A percentile compares a stretch with the other conserved stretches of the same genome.
Conservation (phyloP, 176 grass and related monocot genomes). For the Oryza nivara region DNA sequence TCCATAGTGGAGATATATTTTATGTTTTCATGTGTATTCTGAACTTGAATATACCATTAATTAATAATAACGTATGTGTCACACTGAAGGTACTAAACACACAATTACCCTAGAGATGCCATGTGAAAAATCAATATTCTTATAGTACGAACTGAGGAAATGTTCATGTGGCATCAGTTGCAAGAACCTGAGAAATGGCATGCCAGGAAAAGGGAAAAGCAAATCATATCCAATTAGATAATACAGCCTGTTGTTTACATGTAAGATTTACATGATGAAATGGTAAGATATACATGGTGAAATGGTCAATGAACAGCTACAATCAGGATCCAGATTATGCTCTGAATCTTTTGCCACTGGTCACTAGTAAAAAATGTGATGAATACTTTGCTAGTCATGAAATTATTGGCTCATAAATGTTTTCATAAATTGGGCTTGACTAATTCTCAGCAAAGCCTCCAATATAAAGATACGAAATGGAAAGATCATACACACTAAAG, state of each 20-base stretch:
- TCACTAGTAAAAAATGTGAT: background rate
- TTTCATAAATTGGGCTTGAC: background rate
- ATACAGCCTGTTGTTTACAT: background rate
- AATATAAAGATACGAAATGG: no score
- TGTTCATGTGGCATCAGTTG: background rate
- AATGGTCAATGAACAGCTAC: conserved; percentile 7
- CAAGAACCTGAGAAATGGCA: background rate
- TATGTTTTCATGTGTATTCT: background rate
- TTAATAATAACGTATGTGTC: background rate
- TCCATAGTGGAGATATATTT: background rate
- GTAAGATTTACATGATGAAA: background rate
- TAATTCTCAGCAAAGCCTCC: background rate
- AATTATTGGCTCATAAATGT: background rate
- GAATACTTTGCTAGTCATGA: background rate
- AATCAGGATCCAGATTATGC: conserved; percentile 4
- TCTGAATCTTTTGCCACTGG: background rate
- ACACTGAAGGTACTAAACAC: background rate
- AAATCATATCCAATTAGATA: background rate
- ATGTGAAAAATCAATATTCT: background rate
- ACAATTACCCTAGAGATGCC: background rate
- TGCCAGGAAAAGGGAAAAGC: conserved; percentile 1
- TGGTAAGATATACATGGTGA: background rate
- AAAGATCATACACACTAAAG: no score
- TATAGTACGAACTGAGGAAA: background rate
- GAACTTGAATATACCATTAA: background rate